Conservation (phyloP, 306 rosid genomes). For the Mimosa pudica region DNA sequence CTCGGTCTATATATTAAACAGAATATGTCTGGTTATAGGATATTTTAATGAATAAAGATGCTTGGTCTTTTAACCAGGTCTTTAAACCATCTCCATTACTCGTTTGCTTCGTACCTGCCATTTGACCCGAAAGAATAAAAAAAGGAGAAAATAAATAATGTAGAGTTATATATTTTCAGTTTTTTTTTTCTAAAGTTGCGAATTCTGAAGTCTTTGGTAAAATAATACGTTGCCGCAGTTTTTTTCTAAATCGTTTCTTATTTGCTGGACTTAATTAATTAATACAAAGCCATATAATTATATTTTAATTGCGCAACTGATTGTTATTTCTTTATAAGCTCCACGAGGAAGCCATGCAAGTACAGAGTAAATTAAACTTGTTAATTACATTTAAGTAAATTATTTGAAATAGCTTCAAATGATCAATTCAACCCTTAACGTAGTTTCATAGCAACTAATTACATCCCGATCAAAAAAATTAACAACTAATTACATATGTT, state of each 20-base stretch:
- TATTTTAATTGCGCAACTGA: background rate
- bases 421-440: too few relatives aligned
- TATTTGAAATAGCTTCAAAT: background rate
- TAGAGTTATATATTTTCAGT: background rate
- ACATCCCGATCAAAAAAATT: too few relatives aligned
- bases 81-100: background rate
- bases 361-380: background rate
- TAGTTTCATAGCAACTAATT: too few relatives aligned
- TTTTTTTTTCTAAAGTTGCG: background rate
- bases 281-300: background rate
- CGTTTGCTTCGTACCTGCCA: background rate
- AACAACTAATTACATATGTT: too few relatives aligned
- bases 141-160: background rate
- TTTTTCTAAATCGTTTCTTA: background rate
- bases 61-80: background rate
- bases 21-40: background rate
- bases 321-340: background rate
- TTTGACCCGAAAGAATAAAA: background rate
- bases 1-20: too few relatives aligned
- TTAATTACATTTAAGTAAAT: background rate
- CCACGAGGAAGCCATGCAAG: background rate
- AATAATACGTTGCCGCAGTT: background rate
- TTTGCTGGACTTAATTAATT: background rate
- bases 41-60: background rate
- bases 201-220: background rate